Percentiles rank a stretch among this genome's conserved stretches.
These are phyloP conservation scores for Talaromyces proteolyticus DNA, from an alignment of 495 filamentous ascomycete species.

Conservation along the genomic window DNA sequence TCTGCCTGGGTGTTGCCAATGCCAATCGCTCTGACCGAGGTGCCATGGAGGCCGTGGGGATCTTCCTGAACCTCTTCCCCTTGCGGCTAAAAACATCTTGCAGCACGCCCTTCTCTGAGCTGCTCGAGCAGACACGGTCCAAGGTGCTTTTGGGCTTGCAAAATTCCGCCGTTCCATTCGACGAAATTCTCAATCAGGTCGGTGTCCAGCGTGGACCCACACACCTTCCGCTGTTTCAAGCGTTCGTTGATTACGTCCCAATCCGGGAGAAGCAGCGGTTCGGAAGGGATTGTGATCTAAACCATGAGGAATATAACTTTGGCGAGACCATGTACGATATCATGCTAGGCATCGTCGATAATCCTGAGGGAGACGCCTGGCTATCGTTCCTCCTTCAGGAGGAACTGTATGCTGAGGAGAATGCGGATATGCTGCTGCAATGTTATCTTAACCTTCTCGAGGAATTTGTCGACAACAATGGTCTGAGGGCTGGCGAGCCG, in stretches of 20 bases:
- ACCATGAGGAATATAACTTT: slow-evolving; percentile 9
- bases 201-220: slow-evolving; percentile 22
- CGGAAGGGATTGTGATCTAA: slow-evolving; percentile 17
- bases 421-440: slow-evolving; percentile 19
- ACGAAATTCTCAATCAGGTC: slow-evolving; percentile 35
- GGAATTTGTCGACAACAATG: slow-evolving; percentile 14
- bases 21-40: slow-evolving; percentile 26
- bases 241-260: slow-evolving; percentile 32
- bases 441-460: slow-evolving; percentile 23
- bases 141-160: slow-evolving; percentile 18
- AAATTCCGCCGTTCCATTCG: slow-evolving; percentile 36
- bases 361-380: slow-evolving; percentile 7
- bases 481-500: slow-evolving; percentile 10
- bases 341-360: slow-evolving; percentile 16
- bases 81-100: slow-evolving; percentile 20
- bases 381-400: slow-evolving; percentile 12
- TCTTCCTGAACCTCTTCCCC: slow-evolving; percentile 43
- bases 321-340: slow-evolving; percentile 20
- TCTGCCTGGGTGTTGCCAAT: slow-evolving; percentile 40
- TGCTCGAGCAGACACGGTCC: slow-evolving; percentile 10
- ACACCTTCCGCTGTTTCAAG: slow-evolving; percentile 32
- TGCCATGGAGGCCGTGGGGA: slow-evolving; percentile 28
- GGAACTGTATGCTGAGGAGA: slow-evolving; percentile 16
- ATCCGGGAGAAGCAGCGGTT: slow-evolving; percentile 12
- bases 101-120: slow-evolving; percentile 10